phyloP scores from a whole-genome alignment of 805 yeast genomes.

The Barnettozyma siamensis region DNA sequence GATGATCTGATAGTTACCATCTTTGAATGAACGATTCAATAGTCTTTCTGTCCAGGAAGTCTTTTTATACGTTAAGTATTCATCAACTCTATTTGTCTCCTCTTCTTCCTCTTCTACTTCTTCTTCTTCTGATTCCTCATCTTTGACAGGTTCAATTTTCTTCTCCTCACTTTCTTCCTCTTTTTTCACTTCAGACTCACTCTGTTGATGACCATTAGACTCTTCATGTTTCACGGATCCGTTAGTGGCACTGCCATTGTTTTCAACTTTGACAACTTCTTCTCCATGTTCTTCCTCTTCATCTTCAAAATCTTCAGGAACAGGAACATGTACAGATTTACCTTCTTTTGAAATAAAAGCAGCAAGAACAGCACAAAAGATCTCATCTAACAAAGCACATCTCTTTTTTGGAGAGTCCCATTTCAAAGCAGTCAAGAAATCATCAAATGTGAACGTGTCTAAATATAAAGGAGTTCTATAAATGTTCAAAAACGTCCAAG shows the following conservation, averaged over 20 bases:
- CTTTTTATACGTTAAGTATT: slow-evolving; percentile 49
- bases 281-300: slow-evolving; percentile 23
- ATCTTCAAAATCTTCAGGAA: slow-evolving; percentile 24
- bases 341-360: slow-evolving; percentile 43
- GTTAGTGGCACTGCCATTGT: slow-evolving; percentile 20
- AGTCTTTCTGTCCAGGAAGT: slow-evolving; percentile 75
- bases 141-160: slow-evolving; percentile 14
- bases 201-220: background rate
- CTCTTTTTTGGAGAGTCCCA: slow-evolving; percentile 43
- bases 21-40: slow-evolving; percentile 65
- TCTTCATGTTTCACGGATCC: slow-evolving; percentile 16
- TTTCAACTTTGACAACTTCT: slow-evolving; percentile 13
- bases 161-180: slow-evolving; percentile 16
- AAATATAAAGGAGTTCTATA: slow-evolving; percentile 57
- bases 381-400: slow-evolving; percentile 54
- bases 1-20: slow-evolving; percentile 82
- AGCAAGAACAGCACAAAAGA: slow-evolving; percentile 60
- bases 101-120: slow-evolving; percentile 11
- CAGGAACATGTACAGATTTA: slow-evolving; percentile 28
- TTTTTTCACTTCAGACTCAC: slow-evolving; percentile 12
- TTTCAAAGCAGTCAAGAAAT: slow-evolving; percentile 46
- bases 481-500: slow-evolving; percentile 72
- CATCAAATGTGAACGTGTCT: slow-evolving; percentile 79
- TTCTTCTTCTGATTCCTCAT: slow-evolving; percentile 24
- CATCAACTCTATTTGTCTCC: slow-evolving; percentile 26